Evolutionary conservation across 1,284 basidiomycete species (phyloP).

Genomic region (Apiotrichum sp.): DNA sequence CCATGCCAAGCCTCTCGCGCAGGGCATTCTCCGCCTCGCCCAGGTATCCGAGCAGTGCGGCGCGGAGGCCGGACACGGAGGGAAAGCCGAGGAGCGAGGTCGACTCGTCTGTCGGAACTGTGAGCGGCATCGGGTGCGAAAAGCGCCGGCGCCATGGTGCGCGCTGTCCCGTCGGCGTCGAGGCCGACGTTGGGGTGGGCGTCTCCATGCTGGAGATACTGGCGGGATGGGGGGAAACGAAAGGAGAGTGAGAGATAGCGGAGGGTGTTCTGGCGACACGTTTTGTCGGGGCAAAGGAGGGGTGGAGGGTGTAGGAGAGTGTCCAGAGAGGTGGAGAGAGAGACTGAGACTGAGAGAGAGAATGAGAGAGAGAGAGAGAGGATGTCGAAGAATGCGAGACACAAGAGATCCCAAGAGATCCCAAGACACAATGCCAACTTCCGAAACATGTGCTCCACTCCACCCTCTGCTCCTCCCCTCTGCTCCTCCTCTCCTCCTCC

Average conservation of each 20-base stretch:
- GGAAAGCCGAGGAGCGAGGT: conserved; percentile 10
- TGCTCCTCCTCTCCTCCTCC: too few species aligned
- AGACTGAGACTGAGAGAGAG: background rate
- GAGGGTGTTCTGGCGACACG: too few species aligned
- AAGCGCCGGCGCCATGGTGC: conserved; percentile 5
- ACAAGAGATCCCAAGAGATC: background rate
- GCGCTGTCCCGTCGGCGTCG: background rate
- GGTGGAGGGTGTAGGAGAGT: too few species aligned
- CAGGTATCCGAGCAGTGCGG: conserved; percentile 42
- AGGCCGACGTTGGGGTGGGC: background rate
- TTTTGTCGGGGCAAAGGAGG: too few species aligned
- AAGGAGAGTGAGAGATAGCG: background rate
- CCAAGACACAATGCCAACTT: too few species aligned
- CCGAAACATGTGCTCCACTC: too few species aligned
- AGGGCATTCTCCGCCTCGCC: conserved; percentile 43
- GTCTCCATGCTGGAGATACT: background rate
- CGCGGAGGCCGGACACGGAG: conserved; percentile 30
- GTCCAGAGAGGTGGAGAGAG: background rate
- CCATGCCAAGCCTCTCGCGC: conserved; percentile 28
- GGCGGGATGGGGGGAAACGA: too few species aligned
- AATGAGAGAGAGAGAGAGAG: background rate
- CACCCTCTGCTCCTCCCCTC: too few species aligned
- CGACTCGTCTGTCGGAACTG: background rate
- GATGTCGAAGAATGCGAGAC: background rate
- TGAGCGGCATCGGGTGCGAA: background rate